Conservation (phyloP, 805 yeast genomes). For the Yarrowia hollandica region DNA sequence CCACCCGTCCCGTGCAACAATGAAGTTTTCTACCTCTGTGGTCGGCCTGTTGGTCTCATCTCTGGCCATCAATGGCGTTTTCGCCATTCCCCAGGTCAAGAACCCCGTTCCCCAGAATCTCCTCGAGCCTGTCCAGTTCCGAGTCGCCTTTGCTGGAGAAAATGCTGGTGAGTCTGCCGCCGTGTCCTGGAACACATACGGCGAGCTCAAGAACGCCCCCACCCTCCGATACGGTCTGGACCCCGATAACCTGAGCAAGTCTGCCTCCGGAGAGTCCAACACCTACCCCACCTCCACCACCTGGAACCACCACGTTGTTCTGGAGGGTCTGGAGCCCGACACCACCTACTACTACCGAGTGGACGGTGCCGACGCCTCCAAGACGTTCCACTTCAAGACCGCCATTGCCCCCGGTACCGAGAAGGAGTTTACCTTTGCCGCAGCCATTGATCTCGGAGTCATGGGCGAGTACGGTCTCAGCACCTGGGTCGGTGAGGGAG, state of each 20-base stretch:
- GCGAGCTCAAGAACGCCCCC: constrained; percentile 32
- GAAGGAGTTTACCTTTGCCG: constrained; percentile 27
- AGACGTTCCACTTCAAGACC: constrained; percentile 30
- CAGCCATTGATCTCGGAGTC: constrained; percentile 23
- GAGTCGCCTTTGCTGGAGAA: constrained; percentile 1
- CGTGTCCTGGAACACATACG: constrained; percentile 37
- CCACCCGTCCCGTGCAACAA: neutral
- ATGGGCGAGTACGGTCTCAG: constrained; percentile 30
- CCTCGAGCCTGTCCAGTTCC: constrained; percentile 22
- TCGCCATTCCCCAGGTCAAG: constrained; percentile 20
- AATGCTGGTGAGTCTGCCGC: constrained; percentile 8
- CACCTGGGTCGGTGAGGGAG: constrained; percentile 25
- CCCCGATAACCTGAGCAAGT: constrained; percentile 29
- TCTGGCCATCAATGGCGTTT: constrained; percentile 1
- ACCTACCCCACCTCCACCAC: constrained; percentile 36
- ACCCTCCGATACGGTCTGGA: constrained; percentile 36
- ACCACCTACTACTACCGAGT: constrained; percentile 40
- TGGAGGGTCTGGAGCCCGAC: constrained; percentile 36
- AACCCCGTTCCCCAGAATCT: constrained; percentile 20
- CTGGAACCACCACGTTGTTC: constrained; percentile 37
- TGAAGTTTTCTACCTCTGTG: constrained; percentile 5
- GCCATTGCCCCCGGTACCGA: constrained; percentile 32
- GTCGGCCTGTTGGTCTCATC: constrained; percentile 6
- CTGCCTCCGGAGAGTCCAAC: constrained; percentile 31
- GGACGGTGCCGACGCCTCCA: constrained; percentile 30